phyloP scores from a whole-genome alignment of 139 green algal species.

The Coelastrella sp. region DNA sequence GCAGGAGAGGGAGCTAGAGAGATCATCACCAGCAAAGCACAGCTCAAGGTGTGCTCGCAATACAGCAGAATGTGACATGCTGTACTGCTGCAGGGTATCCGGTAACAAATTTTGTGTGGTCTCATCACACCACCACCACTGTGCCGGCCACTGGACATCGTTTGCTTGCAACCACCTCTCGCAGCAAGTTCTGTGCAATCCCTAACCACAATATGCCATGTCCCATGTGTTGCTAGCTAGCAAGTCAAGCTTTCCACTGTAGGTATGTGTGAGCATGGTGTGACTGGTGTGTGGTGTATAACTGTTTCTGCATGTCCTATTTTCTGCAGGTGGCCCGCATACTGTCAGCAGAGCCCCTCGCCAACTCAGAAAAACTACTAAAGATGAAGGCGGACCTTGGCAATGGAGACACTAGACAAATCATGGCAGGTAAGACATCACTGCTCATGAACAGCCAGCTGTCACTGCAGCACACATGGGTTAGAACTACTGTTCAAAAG shows the following conservation, averaged over 20 bases:
- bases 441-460: too few species aligned
- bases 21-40: neutral
- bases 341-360: constrained; percentile 37
- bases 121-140: too few species aligned
- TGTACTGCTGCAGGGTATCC: neutral
- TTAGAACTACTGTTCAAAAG: too few species aligned
- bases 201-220: too few species aligned
- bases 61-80: neutral
- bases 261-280: too few species aligned
- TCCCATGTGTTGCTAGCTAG: too few species aligned
- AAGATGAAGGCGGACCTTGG: constrained; percentile 57
- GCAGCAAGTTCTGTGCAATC: too few species aligned
- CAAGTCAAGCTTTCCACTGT: too few species aligned
- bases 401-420: constrained; percentile 42
- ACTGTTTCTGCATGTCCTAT: neutral
- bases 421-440: constrained; percentile 57
- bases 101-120: too few species aligned
- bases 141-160: too few species aligned
- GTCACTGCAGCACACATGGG: too few species aligned
- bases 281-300: neutral
- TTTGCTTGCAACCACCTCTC: too few species aligned
- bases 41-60: constrained; percentile 32
- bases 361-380: constrained; percentile 62
- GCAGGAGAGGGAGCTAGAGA: constrained; percentile 4
- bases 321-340: constrained; percentile 50